phyloP scores from a whole-genome alignment of 78 protist species.

The Polysphondylium violaceum region DNA sequence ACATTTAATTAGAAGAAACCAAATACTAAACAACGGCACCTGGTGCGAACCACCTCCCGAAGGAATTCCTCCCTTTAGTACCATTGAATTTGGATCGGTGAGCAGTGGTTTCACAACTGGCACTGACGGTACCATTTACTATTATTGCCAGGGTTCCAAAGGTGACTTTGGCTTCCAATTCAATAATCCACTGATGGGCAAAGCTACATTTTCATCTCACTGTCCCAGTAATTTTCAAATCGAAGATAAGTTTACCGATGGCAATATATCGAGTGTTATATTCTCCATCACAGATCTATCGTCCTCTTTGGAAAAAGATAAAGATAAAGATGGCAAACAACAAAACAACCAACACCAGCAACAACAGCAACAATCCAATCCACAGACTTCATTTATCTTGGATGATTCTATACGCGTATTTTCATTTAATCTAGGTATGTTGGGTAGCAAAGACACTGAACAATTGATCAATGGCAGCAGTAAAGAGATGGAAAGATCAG shows the following conservation, averaged over 20 bases:
- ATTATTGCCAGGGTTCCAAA: slow-evolving; percentile 46
- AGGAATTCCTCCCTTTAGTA: slow-evolving; percentile 42
- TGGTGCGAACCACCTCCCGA: slow-evolving; percentile 77
- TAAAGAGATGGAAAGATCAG: neutral
- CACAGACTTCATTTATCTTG: neutral
- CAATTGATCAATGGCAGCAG: neutral
- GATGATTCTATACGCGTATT: slow-evolving; percentile 16
- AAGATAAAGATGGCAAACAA: neutral
- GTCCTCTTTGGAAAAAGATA: too few species aligned
- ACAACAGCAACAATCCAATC: neutral
- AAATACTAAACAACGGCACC: slow-evolving; percentile 18
- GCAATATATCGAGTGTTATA: slow-evolving; percentile 22
- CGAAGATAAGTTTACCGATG: slow-evolving; percentile 34
- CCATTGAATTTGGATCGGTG: slow-evolving; percentile 57
- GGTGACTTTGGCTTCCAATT: slow-evolving; percentile 55
- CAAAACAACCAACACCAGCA: neutral
- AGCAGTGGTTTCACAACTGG: slow-evolving; percentile 57
- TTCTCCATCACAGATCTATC: slow-evolving; percentile 23
- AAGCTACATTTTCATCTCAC: slow-evolving; percentile 30
- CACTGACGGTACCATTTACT: slow-evolving; percentile 31
- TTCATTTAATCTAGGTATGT: slow-evolving; percentile 4
- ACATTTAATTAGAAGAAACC: slow-evolving; percentile 34
- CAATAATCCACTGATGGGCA: slow-evolving; percentile 69
- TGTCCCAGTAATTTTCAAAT: slow-evolving; percentile 44
- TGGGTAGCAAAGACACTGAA: slow-evolving; percentile 1